Evolutionary conservation across 495 filamentous ascomycete genomes (phyloP).

Genomic region (Annulohypoxylon moriforme): DNA sequence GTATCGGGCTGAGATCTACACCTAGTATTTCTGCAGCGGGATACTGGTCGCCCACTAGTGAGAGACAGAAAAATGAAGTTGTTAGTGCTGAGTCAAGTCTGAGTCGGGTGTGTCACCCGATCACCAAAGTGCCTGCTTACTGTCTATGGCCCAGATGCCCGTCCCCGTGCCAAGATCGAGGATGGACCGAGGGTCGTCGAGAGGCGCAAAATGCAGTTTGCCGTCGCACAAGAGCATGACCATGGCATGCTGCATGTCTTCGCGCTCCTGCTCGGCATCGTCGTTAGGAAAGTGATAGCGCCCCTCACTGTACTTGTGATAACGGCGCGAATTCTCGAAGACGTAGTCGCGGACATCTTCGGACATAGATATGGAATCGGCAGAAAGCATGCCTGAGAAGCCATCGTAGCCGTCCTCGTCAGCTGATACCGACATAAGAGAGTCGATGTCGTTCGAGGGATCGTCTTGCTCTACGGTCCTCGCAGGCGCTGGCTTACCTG

Average conservation of each 20-base stretch:
- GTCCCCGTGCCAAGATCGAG: constrained; percentile 72
- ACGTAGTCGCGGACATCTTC: constrained; percentile 61
- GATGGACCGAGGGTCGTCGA: constrained; percentile 58
- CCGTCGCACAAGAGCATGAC: constrained; percentile 56
- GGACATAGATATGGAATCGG: constrained; percentile 42
- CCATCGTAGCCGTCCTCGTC: constrained; percentile 36
- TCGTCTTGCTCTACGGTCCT: constrained; percentile 31
- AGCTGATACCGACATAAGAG: constrained; percentile 36
- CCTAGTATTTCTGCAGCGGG: constrained; percentile 61
- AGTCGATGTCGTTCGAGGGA: constrained; percentile 23
- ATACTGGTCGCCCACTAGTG: constrained; percentile 62
- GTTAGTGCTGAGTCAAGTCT: constrained; percentile 18
- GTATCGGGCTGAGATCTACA: constrained; percentile 71
- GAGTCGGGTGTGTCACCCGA: background rate
- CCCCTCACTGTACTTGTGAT: constrained; percentile 70
- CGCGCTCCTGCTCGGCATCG: constrained; percentile 60
- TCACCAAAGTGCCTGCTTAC: constrained; percentile 40
- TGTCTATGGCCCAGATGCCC: constrained; percentile 71
- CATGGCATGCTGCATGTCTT: constrained; percentile 58
- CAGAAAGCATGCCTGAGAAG: constrained; percentile 33
- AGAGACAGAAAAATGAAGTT: constrained; percentile 10
- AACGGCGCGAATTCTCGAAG: constrained; percentile 70
- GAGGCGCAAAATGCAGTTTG: constrained; percentile 61
- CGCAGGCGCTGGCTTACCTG: constrained; percentile 29
- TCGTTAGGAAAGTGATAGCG: constrained; percentile 69